A percentile compares a stretch with the other conserved stretches of the same genome.
These are phyloP conservation scores for Fistulifera solaris DNA, from an alignment of 108 stramenopile genomes.

Conservation along the genomic window DNA sequence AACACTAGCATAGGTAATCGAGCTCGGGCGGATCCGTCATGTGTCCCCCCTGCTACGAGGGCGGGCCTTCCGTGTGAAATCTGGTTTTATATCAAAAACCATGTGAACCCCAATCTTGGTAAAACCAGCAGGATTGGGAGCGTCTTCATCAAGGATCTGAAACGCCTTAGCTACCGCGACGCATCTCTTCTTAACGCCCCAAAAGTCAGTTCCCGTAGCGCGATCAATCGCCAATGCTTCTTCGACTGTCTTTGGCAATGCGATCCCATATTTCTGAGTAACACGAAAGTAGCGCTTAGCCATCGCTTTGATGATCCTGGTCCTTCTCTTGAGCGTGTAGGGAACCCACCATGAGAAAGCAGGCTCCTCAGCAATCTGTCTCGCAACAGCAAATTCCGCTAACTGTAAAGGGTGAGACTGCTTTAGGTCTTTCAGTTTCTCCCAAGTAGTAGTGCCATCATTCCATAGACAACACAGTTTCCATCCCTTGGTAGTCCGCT, in stretches of 20 bases:
- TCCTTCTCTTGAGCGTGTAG: slow-evolving; percentile 15
- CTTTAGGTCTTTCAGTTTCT: slow-evolving; percentile 15
- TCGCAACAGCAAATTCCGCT: slow-evolving; percentile 28
- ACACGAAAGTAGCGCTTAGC: neutral
- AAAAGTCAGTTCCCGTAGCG: slow-evolving; percentile 28
- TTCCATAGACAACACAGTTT: slow-evolving; percentile 16
- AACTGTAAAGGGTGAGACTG: slow-evolving; percentile 19
- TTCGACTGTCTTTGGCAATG: slow-evolving; percentile 16
- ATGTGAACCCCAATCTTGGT: slow-evolving; percentile 8
- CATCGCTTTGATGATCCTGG: slow-evolving; percentile 13
- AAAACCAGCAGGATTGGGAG: slow-evolving; percentile 3
- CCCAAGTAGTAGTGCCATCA: slow-evolving; percentile 19
- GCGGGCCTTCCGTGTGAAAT: slow-evolving; percentile 31
- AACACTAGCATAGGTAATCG: slow-evolving; percentile 39
- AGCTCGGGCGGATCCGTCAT: slow-evolving; percentile 21
- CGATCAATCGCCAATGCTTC: slow-evolving; percentile 35
- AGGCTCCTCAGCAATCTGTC: slow-evolving; percentile 8
- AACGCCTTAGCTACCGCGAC: slow-evolving; percentile 30
- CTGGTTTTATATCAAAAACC: slow-evolving; percentile 42
- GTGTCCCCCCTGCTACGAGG: slow-evolving; percentile 30
- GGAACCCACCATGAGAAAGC: slow-evolving; percentile 29
- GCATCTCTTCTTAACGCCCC: slow-evolving; percentile 42
- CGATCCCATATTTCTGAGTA: slow-evolving; percentile 13
- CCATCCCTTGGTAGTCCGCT: slow-evolving; percentile 27
- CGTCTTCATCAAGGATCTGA: slow-evolving; percentile 17